Conservation (phyloP, 176 grass and related monocot genomes). For the Tuctoria greenei region DNA sequence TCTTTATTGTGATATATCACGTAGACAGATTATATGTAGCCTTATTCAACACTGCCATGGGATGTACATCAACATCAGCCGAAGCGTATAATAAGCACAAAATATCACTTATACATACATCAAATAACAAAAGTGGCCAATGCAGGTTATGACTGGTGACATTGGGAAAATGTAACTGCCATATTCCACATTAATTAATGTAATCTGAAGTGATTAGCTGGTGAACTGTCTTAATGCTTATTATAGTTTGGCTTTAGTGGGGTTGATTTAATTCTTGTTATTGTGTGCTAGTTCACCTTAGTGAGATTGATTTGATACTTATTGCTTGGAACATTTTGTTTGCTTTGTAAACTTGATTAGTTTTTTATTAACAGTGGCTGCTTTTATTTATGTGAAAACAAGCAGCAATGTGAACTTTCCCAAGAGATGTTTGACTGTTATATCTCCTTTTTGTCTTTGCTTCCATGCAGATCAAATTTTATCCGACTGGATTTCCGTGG, state of each 20-base stretch:
- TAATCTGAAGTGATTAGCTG: neutral
- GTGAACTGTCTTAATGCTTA: slow-evolving; percentile 24
- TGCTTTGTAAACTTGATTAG: neutral
- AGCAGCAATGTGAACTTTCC: neutral
- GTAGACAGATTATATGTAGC: too few species aligned
- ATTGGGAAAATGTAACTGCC: neutral
- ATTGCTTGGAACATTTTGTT: slow-evolving; percentile 19
- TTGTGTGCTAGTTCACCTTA: slow-evolving; percentile 4
- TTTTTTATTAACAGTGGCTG: slow-evolving; percentile 12
- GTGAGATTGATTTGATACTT: slow-evolving; percentile 26
- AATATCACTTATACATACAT: slow-evolving; percentile 18
- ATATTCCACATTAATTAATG: neutral
- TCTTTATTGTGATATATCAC: too few species aligned
- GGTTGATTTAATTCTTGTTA: slow-evolving; percentile 7
- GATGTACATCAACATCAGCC: too few species aligned
- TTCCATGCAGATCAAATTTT: slow-evolving; percentile 81
- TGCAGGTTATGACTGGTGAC: neutral
- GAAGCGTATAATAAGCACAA: neutral
- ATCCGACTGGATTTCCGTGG: slow-evolving; percentile 73
- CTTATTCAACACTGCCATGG: too few species aligned
- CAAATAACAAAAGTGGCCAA: slow-evolving; percentile 23
- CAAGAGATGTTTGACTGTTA: slow-evolving; percentile 18
- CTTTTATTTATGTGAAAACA: slow-evolving; percentile 13
- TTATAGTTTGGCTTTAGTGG: neutral
- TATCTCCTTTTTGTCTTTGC: slow-evolving; percentile 27